phyloP scores from a whole-genome alignment of 2,329 filamentous ascomycete genomes.

The Cladophialophora bantiana region DNA sequence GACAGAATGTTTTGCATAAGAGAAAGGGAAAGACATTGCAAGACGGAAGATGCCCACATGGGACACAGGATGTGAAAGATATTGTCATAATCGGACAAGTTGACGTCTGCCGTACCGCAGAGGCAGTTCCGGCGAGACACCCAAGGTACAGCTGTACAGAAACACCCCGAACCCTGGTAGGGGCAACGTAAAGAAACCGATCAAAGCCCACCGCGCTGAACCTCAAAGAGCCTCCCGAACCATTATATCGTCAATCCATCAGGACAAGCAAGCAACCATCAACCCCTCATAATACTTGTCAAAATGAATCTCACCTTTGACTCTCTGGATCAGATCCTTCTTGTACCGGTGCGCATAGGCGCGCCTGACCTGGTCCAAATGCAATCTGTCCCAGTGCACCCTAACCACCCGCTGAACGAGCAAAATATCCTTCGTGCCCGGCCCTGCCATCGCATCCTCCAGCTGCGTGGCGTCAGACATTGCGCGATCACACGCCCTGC shows the following conservation, averaged over 20 bases:
- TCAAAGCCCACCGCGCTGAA: not conserved
- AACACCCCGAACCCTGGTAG: not conserved
- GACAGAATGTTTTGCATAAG: not conserved
- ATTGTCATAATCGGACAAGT: not conserved
- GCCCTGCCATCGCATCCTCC: slow-evolving; percentile 85
- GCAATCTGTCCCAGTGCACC: slow-evolving; percentile 79
- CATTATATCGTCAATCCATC: slow-evolving; percentile 23
- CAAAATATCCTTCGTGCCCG: slow-evolving; percentile 84
- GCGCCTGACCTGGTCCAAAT: slow-evolving; percentile 77
- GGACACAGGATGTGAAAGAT: not conserved
- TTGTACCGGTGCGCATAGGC: slow-evolving; percentile 77
- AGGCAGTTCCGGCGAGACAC: not conserved
- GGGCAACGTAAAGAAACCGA: not conserved
- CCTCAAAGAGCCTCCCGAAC: not conserved
- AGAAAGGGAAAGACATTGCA: not conserved
- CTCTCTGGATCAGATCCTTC: slow-evolving; percentile 70
- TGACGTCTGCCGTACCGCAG: not conserved
- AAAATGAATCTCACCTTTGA: slow-evolving; percentile 76
- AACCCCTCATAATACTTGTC: slow-evolving; percentile 78
- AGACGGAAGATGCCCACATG: not conserved
- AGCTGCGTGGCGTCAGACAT: slow-evolving; percentile 81
- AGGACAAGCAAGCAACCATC: slow-evolving; percentile 70
- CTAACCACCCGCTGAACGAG: slow-evolving; percentile 80
- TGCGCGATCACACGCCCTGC: slow-evolving; percentile 77
- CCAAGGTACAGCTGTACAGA: not conserved